Percentiles rank a stretch among this genome's conserved stretches.
Conservation (phyloP, 495 filamentous ascomycete genomes). For the Hypoxylon cercidicola region DNA sequence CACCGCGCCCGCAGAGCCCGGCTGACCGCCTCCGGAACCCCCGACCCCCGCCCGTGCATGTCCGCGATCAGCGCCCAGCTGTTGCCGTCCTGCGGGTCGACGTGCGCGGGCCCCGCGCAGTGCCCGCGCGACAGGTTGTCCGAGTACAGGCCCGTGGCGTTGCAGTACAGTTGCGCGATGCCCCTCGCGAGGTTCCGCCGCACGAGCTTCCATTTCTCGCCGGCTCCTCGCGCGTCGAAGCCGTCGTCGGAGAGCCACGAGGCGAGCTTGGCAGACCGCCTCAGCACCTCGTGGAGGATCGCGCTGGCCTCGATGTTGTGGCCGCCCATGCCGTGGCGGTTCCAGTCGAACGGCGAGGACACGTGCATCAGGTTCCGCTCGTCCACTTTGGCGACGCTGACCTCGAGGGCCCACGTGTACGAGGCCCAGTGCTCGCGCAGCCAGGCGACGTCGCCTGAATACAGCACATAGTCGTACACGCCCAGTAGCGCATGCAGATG, state of each 20-base stretch:
- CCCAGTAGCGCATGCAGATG: conserved; percentile 71
- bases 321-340: conserved; percentile 58
- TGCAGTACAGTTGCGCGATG: conserved; percentile 46
- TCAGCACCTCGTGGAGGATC: conserved; percentile 48
- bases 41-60: conserved; percentile 20
- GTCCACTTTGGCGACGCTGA: conserved; percentile 64
- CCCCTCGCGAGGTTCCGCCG: conserved; percentile 32
- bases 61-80: conserved; percentile 53
- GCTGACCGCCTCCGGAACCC: conserved; percentile 51
- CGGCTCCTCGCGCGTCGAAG: conserved; percentile 3
- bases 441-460: conserved; percentile 64
- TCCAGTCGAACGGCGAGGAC: conserved; percentile 66
- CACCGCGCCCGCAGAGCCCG: conserved; percentile 61
- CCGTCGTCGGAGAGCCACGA: conserved; percentile 32
- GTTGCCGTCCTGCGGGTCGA: conserved; percentile 63
- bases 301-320: conserved; percentile 61
- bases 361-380: conserved; percentile 61
- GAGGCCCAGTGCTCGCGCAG: conserved; percentile 59
- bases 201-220: conserved; percentile 28
- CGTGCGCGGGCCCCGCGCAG: conserved; percentile 33
- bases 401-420: conserved; percentile 61
- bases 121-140: conserved; percentile 47
- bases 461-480: conserved; percentile 69
- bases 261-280: conserved; percentile 48
- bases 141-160: conserved; percentile 41